These are phyloP conservation scores for Curvularia spicifera DNA, from an alignment of 2,329 filamentous ascomycete species.

Conservation along the genomic window DNA sequence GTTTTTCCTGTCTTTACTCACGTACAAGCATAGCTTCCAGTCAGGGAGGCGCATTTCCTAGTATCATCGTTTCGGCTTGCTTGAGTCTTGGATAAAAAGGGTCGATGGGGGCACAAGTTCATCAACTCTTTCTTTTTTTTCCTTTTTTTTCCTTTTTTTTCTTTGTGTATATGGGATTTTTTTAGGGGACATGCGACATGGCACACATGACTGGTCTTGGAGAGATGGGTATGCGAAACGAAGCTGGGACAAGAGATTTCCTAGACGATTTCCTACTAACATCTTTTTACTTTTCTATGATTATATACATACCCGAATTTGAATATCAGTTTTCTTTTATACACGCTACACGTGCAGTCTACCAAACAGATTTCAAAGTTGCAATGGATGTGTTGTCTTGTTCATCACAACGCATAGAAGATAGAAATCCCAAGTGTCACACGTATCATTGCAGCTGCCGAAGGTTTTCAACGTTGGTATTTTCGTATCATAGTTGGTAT, in stretches of 20 bases:
- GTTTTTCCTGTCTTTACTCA: background rate
- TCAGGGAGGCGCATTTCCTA: background rate
- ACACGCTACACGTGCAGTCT: background rate
- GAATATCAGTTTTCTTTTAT: background rate
- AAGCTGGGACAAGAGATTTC: background rate
- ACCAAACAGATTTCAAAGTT: too few species aligned
- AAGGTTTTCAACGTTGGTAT: background rate
- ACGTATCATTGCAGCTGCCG: background rate
- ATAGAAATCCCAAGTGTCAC: background rate
- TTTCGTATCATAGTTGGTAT: slow-evolving; percentile 1
- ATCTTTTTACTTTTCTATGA: background rate
- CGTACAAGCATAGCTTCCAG: background rate
- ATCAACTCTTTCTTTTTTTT: background rate
- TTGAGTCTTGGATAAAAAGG: background rate
- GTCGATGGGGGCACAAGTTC: background rate
- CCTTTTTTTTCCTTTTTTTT: background rate
- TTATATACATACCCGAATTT: background rate
- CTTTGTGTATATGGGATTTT: background rate
- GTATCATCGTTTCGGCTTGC: background rate
- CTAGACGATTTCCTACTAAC: background rate
- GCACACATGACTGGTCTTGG: background rate
- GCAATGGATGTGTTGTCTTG: background rate
- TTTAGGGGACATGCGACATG: background rate
- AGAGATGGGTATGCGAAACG: background rate
- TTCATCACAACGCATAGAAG: background rate